Evolutionary conservation across 1,139 yeast species (phyloP).

Genomic region (Debaryomyces subglobosus): DNA sequence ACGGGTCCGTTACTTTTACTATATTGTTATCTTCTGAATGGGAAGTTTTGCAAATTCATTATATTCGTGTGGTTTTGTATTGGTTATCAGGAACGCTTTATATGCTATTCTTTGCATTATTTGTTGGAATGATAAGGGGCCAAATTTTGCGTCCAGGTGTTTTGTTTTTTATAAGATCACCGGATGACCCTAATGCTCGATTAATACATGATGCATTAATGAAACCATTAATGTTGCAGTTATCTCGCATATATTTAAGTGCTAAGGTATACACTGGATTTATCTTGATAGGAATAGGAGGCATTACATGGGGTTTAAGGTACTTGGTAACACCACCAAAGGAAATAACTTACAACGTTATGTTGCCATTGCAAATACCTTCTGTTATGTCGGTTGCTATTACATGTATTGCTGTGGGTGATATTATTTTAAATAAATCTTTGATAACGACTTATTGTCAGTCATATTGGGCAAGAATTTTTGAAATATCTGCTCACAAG

Average conservation of each 20-base stretch:
- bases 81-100: constrained; percentile 84
- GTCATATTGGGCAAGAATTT: constrained; percentile 65
- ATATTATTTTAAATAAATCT: constrained; percentile 15
- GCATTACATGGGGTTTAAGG: constrained; percentile 58
- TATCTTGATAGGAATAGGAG: constrained; percentile 75
- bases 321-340: constrained; percentile 28
- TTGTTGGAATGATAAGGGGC: constrained; percentile 80
- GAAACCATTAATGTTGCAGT: constrained; percentile 70
- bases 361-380: constrained; percentile 27
- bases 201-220: constrained; percentile 88
- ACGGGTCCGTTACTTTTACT: constrained; percentile 16
- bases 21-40: constrained; percentile 30
- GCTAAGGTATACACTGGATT: constrained; percentile 76
- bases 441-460: constrained; percentile 40
- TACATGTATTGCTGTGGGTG: constrained; percentile 11
- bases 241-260: constrained; percentile 74
- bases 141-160: constrained; percentile 85
- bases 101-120: constrained; percentile 86
- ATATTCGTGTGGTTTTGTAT: constrained; percentile 36
- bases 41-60: constrained; percentile 24
- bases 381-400: constrained; percentile 13
- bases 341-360: constrained; percentile 19
- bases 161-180: constrained; percentile 85
- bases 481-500: constrained; percentile 56
- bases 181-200: constrained; percentile 90